phyloP scores from a whole-genome alignment of 495 filamentous ascomycete species.

The Penicillium pulvis region DNA sequence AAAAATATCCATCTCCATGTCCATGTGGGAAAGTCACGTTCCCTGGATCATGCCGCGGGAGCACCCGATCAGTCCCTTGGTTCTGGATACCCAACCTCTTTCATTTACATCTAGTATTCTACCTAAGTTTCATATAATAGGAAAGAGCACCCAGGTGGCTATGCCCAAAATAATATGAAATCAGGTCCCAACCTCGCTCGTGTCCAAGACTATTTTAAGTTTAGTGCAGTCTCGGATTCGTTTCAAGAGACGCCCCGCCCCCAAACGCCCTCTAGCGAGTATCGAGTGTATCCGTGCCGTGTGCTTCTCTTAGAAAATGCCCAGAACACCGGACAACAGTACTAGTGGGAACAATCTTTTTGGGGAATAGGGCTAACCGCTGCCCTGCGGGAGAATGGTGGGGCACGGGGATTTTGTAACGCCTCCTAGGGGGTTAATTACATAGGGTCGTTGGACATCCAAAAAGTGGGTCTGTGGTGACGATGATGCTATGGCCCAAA shows the following conservation, averaged over 20 bases:
- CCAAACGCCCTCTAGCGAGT: not conserved
- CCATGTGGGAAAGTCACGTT: slow-evolving; percentile 10
- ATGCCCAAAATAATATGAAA: not conserved
- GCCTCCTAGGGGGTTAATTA: not conserved
- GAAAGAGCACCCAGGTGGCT: too few relatives aligned
- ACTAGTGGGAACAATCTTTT: too few relatives aligned
- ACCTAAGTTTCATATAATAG: not conserved
- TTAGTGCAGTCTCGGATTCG: not conserved
- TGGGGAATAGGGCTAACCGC: not conserved
- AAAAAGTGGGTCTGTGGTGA: slow-evolving; percentile 11
- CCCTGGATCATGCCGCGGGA: slow-evolving; percentile 21
- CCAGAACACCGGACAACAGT: not conserved
- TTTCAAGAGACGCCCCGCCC: slow-evolving; percentile 7
- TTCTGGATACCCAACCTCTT: not conserved
- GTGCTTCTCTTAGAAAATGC: not conserved
- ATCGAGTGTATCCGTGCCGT: not conserved
- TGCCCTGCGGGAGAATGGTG: not conserved
- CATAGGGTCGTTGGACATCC: not conserved
- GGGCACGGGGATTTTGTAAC: slow-evolving; percentile 9
- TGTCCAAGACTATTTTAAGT: not conserved
- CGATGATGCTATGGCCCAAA: slow-evolving; percentile 21
- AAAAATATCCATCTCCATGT: not conserved
- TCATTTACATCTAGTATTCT: not conserved
- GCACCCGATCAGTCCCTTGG: slow-evolving; percentile 18
- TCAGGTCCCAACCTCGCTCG: not conserved